phyloP scores from a whole-genome alignment of 2,329 filamentous ascomycete species.

The Madurella mycetomatis region DNA sequence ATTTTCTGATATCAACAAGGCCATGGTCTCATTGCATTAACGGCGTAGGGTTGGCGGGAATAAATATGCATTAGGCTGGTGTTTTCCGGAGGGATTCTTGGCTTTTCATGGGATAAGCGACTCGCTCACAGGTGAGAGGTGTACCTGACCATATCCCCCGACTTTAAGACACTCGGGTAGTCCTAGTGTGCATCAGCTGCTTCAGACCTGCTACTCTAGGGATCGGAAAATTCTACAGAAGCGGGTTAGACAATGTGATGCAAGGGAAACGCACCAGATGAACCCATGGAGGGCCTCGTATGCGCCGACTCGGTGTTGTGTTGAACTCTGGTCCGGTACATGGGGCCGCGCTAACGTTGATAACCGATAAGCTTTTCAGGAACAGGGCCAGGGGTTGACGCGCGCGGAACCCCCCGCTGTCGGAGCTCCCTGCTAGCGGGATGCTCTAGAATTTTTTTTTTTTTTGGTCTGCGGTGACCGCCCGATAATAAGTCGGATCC shows the following conservation, averaged over 20 bases:
- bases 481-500: constrained; percentile 14
- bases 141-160: neutral
- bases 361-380: neutral
- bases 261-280: no score
- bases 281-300: no score
- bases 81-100: neutral
- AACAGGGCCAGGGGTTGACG: neutral
- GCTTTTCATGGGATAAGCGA: neutral
- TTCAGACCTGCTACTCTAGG: no score
- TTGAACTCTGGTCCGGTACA: neutral
- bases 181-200: no score
- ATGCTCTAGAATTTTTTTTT: constrained; percentile 12
- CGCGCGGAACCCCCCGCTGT: constrained; percentile 13
- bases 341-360: neutral
- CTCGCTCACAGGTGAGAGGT: neutral
- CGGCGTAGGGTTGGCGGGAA: constrained; percentile 21
- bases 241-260: no score
- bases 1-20: constrained; percentile 1
- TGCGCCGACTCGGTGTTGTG: no score
- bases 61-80: neutral
- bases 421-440: constrained; percentile 13
- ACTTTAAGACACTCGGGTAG: neutral
- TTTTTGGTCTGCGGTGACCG: constrained; percentile 11
- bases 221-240: no score
- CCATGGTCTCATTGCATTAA: constrained; percentile 21